Evolutionary conservation across 441 rosid species (phyloP).

Genomic region (Pelargonium myrrhifolium): DNA sequence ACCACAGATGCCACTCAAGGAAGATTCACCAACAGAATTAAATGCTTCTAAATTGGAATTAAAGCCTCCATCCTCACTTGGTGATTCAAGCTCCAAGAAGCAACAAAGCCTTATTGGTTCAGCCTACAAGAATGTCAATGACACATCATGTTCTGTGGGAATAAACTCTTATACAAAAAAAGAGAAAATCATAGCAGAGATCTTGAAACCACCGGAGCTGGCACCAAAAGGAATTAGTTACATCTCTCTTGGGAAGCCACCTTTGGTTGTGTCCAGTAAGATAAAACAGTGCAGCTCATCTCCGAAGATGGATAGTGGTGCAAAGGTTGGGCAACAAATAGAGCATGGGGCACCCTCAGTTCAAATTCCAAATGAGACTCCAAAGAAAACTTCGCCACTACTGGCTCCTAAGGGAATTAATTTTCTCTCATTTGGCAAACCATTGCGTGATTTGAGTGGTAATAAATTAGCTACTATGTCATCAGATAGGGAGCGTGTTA

Average conservation of each 20-base stretch:
- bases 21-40: constrained; percentile 25
- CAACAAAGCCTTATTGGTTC: constrained; percentile 24
- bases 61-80: constrained; percentile 19
- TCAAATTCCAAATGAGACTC: neutral
- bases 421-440: constrained; percentile 65
- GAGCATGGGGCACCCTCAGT: neutral
- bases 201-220: constrained; percentile 23
- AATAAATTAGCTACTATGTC: constrained; percentile 20
- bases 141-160: constrained; percentile 18
- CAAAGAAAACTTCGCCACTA: constrained; percentile 8
- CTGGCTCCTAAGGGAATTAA: constrained; percentile 64
- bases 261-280: constrained; percentile 27
- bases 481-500: constrained; percentile 15
- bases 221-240: constrained; percentile 43
- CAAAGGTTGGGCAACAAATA: constrained; percentile 14
- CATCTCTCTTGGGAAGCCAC: constrained; percentile 32
- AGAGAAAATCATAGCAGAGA: constrained; percentile 32
- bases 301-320: constrained; percentile 27
- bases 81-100: constrained; percentile 25
- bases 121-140: constrained; percentile 20
- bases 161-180: constrained; percentile 28
- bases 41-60: constrained; percentile 22
- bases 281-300: constrained; percentile 28
- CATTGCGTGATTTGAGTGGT: constrained; percentile 17
- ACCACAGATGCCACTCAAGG: constrained; percentile 30